A percentile compares a stretch with the other conserved stretches of the same genome.
These are phyloP conservation scores for Trichosporon sp. DNA, from an alignment of 1,284 basidiomycete genomes.

Conservation along the genomic window DNA sequence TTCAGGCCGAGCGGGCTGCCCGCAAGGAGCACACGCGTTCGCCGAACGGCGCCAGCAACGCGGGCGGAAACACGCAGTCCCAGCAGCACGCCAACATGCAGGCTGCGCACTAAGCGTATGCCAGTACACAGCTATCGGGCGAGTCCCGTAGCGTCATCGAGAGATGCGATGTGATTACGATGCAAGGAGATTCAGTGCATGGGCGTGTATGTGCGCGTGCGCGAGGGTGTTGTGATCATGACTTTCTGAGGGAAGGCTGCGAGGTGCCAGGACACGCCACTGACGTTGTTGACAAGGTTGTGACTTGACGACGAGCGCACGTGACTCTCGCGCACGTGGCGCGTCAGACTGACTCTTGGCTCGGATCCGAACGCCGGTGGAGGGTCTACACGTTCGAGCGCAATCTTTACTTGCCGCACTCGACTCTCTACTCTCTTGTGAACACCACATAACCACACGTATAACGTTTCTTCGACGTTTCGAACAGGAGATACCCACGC, in stretches of 20 bases:
- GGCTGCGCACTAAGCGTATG: conserved; percentile 17
- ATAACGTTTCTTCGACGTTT: not conserved
- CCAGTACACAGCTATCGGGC: not conserved
- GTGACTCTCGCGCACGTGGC: not conserved
- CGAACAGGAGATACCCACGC: not conserved
- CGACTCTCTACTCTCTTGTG: not conserved
- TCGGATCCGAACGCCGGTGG: conserved; percentile 1
- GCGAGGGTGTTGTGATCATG: not conserved
- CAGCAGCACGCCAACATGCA: conserved; percentile 18
- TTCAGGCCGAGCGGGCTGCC: conserved; percentile 28
- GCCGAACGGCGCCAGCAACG: conserved; percentile 13
- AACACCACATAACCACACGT: not conserved
- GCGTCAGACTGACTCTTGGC: not conserved
- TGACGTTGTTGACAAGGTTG: not conserved
- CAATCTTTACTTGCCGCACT: not conserved
- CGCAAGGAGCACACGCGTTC: conserved; percentile 31
- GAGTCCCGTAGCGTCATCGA: not conserved
- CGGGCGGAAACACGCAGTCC: conserved; percentile 15
- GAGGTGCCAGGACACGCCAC: not conserved
- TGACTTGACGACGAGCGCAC: not conserved
- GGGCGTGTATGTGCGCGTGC: not conserved
- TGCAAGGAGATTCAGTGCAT: not conserved
- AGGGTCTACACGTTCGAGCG: conserved; percentile 4
- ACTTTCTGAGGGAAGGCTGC: not conserved
- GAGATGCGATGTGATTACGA: conserved; percentile 5